Evolutionary conservation across 1,139 yeast species (phyloP).

Genomic region (Hyphopichia pseudoburtonii): DNA sequence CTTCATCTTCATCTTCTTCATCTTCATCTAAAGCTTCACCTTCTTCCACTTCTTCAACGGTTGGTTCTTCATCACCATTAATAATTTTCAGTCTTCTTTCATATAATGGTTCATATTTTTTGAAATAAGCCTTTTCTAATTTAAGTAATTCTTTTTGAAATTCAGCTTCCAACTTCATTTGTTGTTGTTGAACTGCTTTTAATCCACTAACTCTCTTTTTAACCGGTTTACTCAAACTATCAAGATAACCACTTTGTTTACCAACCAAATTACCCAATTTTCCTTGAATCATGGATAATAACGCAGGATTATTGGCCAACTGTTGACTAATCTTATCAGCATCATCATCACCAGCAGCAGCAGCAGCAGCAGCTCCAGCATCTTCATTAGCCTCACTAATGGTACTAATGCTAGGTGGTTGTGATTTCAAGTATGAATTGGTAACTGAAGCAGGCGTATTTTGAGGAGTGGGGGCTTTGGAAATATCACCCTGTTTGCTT

Average conservation of each 20-base stretch:
- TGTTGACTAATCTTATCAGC: constrained; percentile 39
- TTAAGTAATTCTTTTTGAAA: constrained; percentile 87
- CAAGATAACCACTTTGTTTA: constrained; percentile 82
- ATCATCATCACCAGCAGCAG: constrained; percentile 49
- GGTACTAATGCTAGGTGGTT: constrained; percentile 75
- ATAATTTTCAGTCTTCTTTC: constrained; percentile 72
- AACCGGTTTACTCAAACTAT: constrained; percentile 69
- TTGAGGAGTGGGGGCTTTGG: constrained; percentile 98
- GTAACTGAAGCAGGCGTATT: constrained; percentile 94
- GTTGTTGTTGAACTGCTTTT: constrained; percentile 80
- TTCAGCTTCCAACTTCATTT: constrained; percentile 82
- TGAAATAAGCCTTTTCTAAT: constrained; percentile 78
- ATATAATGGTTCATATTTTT: constrained; percentile 75
- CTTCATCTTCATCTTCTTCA: constrained; percentile 43
- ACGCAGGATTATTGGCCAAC: constrained; percentile 70
- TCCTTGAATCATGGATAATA: constrained; percentile 86
- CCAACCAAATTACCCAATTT: constrained; percentile 85
- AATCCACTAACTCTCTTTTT: constrained; percentile 79
- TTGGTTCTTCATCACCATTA: constrained; percentile 74
- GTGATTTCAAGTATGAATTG: constrained; percentile 68
- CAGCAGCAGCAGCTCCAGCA: constrained; percentile 25
- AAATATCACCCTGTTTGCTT: constrained; percentile 69
- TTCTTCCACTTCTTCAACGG: constrained; percentile 69
- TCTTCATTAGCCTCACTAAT: constrained; percentile 66
- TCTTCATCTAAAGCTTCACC: constrained; percentile 69